Percentiles rank a stretch among this genome's conserved stretches.
phyloP scores from a whole-genome alignment of 129 eudicot genomes.

The Solidago caesia region DNA sequence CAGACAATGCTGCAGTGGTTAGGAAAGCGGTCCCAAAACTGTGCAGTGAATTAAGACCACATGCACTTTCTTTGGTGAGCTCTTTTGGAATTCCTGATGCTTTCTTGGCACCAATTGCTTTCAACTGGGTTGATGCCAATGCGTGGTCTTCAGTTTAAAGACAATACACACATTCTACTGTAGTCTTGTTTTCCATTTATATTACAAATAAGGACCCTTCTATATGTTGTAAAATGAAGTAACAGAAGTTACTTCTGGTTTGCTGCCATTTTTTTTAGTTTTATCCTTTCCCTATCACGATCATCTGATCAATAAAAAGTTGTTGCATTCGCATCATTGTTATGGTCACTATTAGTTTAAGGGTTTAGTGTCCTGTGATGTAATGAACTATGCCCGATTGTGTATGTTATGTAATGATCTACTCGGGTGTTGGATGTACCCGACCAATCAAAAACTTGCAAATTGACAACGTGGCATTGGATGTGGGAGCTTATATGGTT shows the following conservation, averaged over 20 bases:
- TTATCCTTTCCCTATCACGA: not conserved
- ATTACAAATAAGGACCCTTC: not conserved
- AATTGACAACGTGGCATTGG: no score
- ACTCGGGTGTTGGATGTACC: no score
- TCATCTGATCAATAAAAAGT: not conserved
- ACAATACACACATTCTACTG: not conserved
- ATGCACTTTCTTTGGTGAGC: slow-evolving; percentile 79
- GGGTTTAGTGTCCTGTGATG: no score
- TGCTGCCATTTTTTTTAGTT: not conserved
- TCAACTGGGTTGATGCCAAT: slow-evolving; percentile 93
- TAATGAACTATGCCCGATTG: no score
- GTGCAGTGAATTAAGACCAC: slow-evolving; percentile 83
- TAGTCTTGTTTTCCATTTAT: not conserved
- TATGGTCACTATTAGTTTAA: not conserved
- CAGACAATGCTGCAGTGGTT: slow-evolving; percentile 67
- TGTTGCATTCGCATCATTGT: not conserved
- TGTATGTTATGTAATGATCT: no score
- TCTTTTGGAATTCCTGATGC: slow-evolving; percentile 97
- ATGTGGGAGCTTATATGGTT: no score
- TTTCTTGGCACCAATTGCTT: slow-evolving; percentile 86
- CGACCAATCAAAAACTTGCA: no score
- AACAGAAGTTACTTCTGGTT: not conserved
- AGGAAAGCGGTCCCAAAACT: slow-evolving; percentile 80
- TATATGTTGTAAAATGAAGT: slow-evolving; percentile 10
- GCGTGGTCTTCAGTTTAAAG: slow-evolving; percentile 53